A percentile compares a stretch with the other conserved stretches of the same genome.
phyloP scores from a whole-genome alignment of 2,329 filamentous ascomycete genomes.

The Penicillium sp. region DNA sequence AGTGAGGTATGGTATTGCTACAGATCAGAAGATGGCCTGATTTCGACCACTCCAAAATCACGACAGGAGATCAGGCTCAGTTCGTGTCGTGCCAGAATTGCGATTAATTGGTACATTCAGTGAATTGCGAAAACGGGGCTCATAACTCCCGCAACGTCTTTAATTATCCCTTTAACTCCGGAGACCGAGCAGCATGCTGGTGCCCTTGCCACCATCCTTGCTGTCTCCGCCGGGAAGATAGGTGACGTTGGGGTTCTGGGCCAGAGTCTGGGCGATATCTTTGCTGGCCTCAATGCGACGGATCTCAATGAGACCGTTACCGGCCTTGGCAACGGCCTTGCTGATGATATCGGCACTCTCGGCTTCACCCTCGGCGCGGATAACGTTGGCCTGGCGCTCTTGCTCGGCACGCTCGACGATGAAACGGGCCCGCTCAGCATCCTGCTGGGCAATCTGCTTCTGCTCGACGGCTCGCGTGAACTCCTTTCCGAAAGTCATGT shows the following conservation, averaged over 20 bases:
- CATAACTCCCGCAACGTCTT: slow-evolving; percentile 10
- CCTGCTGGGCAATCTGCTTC: slow-evolving; percentile 99
- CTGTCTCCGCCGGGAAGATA: slow-evolving; percentile 77
- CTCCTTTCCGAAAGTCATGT: slow-evolving; percentile 99
- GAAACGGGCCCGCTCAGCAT: slow-evolving; percentile 94
- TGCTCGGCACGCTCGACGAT: slow-evolving; percentile 99
- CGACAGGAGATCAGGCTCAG: slow-evolving; percentile 32
- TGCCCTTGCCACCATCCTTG: slow-evolving; percentile 62
- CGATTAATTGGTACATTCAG: slow-evolving; percentile 31
- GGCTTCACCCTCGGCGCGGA: slow-evolving; percentile 95
- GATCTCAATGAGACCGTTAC: slow-evolving; percentile 93
- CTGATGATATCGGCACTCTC: slow-evolving; percentile 95
- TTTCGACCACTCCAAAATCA: slow-evolving; percentile 28
- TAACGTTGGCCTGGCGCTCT: slow-evolving; percentile 97
- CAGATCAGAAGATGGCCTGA: slow-evolving; percentile 22
- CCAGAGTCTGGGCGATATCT: slow-evolving; percentile 90
- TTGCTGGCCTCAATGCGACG: slow-evolving; percentile 94
- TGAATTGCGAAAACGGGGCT: slow-evolving; percentile 12
- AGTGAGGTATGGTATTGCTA: slow-evolving; percentile 33
- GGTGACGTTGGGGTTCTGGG: slow-evolving; percentile 90
- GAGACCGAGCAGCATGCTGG: slow-evolving; percentile 68
- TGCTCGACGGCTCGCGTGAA: slow-evolving; percentile 99
- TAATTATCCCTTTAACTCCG: slow-evolving; percentile 48
- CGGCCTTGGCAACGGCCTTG: slow-evolving; percentile 88
- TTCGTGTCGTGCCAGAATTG: slow-evolving; percentile 25